These are phyloP conservation scores for Domatiomyces catenatus DNA, from an alignment of 2,329 filamentous ascomycete species.

Conservation along the genomic window DNA sequence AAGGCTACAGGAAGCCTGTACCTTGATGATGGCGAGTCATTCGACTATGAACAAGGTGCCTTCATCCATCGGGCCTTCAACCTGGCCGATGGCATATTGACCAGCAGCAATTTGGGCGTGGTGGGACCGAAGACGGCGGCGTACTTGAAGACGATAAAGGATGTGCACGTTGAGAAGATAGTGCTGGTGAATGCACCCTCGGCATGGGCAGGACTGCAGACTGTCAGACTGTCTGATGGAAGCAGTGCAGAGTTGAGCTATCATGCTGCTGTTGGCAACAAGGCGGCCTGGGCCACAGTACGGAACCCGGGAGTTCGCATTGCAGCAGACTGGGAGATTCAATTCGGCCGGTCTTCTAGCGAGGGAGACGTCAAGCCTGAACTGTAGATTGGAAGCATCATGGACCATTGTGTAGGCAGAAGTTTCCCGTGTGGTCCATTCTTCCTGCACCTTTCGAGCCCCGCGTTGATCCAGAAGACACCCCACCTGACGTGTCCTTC, in stretches of 20 bases:
- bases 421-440: too few relatives aligned
- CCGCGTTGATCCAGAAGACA: not conserved
- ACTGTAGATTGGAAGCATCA: constrained; percentile 8
- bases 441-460: too few relatives aligned
- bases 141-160: constrained; percentile 65
- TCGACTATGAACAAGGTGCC: constrained; percentile 69
- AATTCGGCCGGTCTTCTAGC: constrained; percentile 27
- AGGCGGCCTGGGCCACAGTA: constrained; percentile 48
- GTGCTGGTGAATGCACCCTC: constrained; percentile 66
- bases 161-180: constrained; percentile 68
- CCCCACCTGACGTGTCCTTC: not conserved
- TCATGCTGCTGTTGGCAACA: constrained; percentile 39
- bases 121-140: constrained; percentile 49
- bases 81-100: constrained; percentile 46
- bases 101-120: constrained; percentile 50
- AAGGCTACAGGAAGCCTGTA: constrained; percentile 74
- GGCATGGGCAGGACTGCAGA: constrained; percentile 50
- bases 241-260: constrained; percentile 44
- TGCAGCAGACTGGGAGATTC: constrained; percentile 48
- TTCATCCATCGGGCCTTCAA: constrained; percentile 75
- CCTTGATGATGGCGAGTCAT: constrained; percentile 84
- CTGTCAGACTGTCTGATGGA: constrained; percentile 32
- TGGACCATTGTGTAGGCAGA: too few relatives aligned
- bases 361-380: constrained; percentile 6
- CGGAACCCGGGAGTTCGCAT: constrained; percentile 48